Evolutionary conservation across 768 basidiomycete species (phyloP).

Genomic region (Naganishia onofrii): DNA sequence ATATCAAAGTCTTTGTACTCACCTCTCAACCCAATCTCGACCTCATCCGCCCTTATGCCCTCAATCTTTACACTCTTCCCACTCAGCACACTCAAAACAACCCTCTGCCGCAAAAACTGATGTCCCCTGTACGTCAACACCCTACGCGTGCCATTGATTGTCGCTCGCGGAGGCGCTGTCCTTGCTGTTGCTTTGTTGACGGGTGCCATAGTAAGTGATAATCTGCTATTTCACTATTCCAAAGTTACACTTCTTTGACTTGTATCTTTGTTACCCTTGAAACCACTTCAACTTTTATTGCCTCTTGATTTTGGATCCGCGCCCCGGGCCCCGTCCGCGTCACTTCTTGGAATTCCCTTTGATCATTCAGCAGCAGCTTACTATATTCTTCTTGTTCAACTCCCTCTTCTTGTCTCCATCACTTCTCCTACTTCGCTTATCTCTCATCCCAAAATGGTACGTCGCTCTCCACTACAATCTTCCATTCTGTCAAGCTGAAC

Average conservation of each 20-base stretch:
- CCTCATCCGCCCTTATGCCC: conserved; percentile 83
- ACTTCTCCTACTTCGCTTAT: no score
- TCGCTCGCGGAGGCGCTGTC: conserved; percentile 23
- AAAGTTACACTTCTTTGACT: no score
- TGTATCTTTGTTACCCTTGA: no score
- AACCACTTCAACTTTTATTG: no score
- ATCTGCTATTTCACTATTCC: no score
- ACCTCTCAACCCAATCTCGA: conserved; percentile 93
- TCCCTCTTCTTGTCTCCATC: no score
- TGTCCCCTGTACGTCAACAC: conserved; percentile 61
- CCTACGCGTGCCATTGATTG: conserved; percentile 24
- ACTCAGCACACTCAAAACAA: conserved; percentile 84
- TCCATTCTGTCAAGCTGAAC: background rate
- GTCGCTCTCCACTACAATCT: background rate
- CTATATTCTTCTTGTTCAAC: no score
- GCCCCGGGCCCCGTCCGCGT: no score
- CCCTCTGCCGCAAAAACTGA: conserved; percentile 73
- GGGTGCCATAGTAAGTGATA: background rate
- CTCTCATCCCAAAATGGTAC: background rate
- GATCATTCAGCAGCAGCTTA: no score
- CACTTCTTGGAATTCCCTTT: no score
- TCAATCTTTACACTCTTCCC: conserved; percentile 80
- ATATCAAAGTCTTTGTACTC: background rate
- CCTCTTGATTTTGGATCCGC: no score
- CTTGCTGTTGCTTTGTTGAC: background rate